Percentiles rank a stretch among this genome's conserved stretches.
phyloP scores from a whole-genome alignment of 768 basidiomycete species.

The Mycena polygramma region DNA sequence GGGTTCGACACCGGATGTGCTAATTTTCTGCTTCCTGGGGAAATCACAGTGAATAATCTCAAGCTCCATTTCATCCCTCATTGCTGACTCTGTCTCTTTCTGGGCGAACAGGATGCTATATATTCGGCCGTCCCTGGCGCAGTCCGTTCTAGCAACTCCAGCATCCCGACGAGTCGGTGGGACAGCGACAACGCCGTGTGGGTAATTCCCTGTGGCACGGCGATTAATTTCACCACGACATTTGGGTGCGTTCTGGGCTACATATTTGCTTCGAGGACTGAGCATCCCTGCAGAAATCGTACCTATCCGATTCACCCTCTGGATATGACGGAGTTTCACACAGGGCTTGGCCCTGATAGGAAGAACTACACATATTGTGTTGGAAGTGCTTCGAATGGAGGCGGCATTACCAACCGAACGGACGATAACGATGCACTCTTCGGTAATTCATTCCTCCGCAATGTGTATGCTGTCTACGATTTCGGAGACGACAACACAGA shows the following conservation, averaged over 20 bases:
- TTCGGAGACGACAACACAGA: background rate
- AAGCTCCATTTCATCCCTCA: no score
- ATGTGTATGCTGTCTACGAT: background rate
- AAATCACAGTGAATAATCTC: background rate
- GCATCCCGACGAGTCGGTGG: background rate
- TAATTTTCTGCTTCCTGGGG: background rate
- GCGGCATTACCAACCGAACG: background rate
- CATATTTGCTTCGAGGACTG: background rate
- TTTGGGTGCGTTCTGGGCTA: background rate
- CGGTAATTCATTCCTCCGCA: background rate
- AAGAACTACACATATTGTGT: background rate
- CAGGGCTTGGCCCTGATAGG: background rate
- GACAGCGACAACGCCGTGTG: background rate
- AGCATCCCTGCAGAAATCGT: background rate
- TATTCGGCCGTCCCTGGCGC: background rate
- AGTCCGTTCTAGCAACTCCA: background rate
- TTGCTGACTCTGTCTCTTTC: no score
- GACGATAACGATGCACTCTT: background rate
- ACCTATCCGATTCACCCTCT: background rate
- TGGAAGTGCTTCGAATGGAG: background rate
- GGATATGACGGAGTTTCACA: conserved; percentile 1
- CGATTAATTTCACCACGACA: background rate
- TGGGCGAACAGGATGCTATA: background rate
- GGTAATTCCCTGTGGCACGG: background rate
- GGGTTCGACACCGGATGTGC: conserved; percentile 3